A percentile compares a stretch with the other conserved stretches of the same genome.
Evolutionary conservation across 1,139 yeast genomes (phyloP).

Genomic region (Lodderomyces margitis): DNA sequence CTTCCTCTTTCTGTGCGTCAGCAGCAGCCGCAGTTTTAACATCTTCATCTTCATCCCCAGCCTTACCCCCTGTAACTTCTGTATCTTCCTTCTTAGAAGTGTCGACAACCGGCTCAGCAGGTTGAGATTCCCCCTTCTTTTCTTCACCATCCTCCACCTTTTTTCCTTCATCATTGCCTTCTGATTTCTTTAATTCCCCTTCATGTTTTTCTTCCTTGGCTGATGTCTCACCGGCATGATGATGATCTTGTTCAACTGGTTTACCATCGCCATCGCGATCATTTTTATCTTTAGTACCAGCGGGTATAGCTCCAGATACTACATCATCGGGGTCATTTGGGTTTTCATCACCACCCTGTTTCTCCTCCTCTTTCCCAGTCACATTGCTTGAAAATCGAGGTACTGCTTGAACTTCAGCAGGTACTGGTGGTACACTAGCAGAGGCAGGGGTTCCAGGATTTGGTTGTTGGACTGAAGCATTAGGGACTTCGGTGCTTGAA

Average conservation of each 20-base stretch:
- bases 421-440: slow-evolving; percentile 5
- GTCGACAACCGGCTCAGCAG: not conserved
- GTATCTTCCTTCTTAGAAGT: slow-evolving; percentile 4
- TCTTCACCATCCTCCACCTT: not conserved
- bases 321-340: slow-evolving; percentile 6
- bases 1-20: slow-evolving; percentile 18
- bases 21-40: slow-evolving; percentile 26
- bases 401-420: slow-evolving; percentile 10
- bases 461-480: slow-evolving; percentile 5
- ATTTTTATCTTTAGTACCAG: slow-evolving; percentile 1
- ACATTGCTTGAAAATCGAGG: slow-evolving; percentile 26
- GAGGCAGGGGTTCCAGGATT: slow-evolving; percentile 11
- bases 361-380: slow-evolving; percentile 17
- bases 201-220: slow-evolving; percentile 2
- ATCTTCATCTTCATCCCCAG: slow-evolving; percentile 42
- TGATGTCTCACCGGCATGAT: slow-evolving; percentile 2
- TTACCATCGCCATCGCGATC: not conserved
- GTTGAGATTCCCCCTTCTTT: not conserved
- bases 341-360: not conserved
- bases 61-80: slow-evolving; percentile 16
- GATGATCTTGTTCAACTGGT: not conserved
- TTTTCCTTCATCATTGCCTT: not conserved
- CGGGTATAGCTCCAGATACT: slow-evolving; percentile 6
- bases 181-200: not conserved
- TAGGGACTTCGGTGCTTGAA: slow-evolving; percentile 3